Conservation (phyloP, 441 rosid species). For the Gossypium davidsonii region DNA sequence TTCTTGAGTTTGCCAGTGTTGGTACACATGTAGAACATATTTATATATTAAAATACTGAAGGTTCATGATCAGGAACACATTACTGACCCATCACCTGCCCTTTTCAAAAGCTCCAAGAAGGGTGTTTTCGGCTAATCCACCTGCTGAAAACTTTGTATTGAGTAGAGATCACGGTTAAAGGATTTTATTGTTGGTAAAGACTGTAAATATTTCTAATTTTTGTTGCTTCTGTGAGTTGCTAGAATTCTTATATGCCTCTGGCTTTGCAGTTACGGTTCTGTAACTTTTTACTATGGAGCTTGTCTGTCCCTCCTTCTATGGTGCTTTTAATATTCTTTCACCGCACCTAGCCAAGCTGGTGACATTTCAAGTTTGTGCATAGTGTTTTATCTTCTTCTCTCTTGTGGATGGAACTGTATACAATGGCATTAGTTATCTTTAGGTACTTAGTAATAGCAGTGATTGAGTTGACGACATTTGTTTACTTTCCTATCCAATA, state of each 20-base stretch:
- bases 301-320: background rate
- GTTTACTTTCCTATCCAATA: conserved; percentile 3
- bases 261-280: no score
- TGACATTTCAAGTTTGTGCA: background rate
- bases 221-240: no score
- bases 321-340: background rate
- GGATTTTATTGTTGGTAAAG: background rate
- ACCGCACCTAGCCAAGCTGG: background rate
- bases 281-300: background rate
- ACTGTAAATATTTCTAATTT: no score
- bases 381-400: background rate
- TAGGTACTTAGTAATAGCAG: background rate
- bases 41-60: background rate
- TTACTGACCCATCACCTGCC: background rate
- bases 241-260: background rate
- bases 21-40: background rate
- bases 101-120: background rate
- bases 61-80: background rate
- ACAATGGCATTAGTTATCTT: background rate
- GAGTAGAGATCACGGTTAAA: background rate
- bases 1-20: background rate
- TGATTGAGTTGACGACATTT: conserved; percentile 1
- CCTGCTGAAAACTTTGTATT: background rate
- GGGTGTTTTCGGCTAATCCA: background rate
- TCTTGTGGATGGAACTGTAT: background rate